Percentiles rank a stretch among this genome's conserved stretches.
Conservation (phyloP, 495 filamentous ascomycete genomes). For the Cudoniella acicularis region DNA sequence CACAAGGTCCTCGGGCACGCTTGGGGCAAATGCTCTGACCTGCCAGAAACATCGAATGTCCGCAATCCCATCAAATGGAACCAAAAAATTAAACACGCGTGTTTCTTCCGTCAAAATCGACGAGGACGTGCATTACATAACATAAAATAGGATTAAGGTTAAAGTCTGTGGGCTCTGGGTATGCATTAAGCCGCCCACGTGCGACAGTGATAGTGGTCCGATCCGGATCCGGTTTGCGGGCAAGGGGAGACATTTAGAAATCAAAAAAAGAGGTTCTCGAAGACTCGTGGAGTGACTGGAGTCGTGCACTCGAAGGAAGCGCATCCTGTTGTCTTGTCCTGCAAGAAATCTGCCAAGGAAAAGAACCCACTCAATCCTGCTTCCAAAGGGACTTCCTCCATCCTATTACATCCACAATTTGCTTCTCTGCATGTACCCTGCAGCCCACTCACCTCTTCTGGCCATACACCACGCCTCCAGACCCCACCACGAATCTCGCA, state of each 20-base stretch:
- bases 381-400: not conserved
- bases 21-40: constrained; percentile 3
- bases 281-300: too few species aligned
- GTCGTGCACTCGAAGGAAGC: too few species aligned
- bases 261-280: too few species aligned
- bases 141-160: not conserved
- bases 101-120: not conserved
- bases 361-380: not conserved
- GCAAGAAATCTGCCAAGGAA: not conserved
- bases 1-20: not conserved
- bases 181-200: not conserved
- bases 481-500: not conserved
- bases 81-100: too few species aligned
- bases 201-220: not conserved
- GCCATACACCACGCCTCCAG: not conserved
- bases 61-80: not conserved
- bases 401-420: not conserved
- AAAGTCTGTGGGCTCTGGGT: not conserved
- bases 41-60: constrained; percentile 20
- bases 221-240: not conserved
- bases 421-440: not conserved
- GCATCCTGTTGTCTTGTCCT: not conserved
- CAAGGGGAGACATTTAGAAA: not conserved
- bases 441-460: not conserved
- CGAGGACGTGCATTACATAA: not conserved